These are phyloP conservation scores for Trypanosoma boissoni DNA, from an alignment of 208 protist species.

Conservation along the genomic window DNA sequence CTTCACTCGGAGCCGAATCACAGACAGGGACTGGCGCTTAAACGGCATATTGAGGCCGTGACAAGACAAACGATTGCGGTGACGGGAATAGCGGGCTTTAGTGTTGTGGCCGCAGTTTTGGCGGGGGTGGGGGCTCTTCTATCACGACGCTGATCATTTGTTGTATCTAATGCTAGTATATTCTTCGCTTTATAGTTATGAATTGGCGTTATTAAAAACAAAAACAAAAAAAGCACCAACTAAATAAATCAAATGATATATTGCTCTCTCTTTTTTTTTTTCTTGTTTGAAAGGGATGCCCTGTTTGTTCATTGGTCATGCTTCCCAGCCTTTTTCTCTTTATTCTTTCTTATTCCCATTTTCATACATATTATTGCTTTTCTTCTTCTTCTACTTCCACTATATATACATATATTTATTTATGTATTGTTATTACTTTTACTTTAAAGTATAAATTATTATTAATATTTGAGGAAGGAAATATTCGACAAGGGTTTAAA, in stretches of 20 bases:
- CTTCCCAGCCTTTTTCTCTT: conserved; percentile 11
- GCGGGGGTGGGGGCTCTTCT: conserved; percentile 11
- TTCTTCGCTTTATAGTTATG: conserved; percentile 1
- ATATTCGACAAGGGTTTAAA: too few species aligned
- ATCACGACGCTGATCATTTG: conserved; percentile 20
- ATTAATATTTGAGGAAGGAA: too few species aligned
- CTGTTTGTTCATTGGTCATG: not conserved
- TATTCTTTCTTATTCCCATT: conserved; percentile 4
- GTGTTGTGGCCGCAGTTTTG: conserved; percentile 24
- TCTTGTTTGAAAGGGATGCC: conserved; percentile 1
- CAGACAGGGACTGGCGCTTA: conserved; percentile 48
- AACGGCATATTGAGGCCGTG: conserved; percentile 41
- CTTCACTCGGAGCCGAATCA: conserved; percentile 46
- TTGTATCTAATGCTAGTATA: not conserved
- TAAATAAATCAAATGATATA: not conserved
- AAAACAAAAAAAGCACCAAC: not conserved
- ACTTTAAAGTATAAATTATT: too few species aligned
- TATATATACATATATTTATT: not conserved
- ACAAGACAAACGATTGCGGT: conserved; percentile 26
- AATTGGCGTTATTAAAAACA: too few species aligned
- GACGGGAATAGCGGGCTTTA: conserved; percentile 27
- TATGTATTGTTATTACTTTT: too few species aligned
- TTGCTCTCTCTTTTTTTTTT: conserved; percentile 15
- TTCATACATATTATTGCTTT: conserved; percentile 8
- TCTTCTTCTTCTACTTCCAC: not conserved